Base-by-base conservation (phyloP, 371 early-diverging fungal species). In the Apophysomyces sp. region DNA sequence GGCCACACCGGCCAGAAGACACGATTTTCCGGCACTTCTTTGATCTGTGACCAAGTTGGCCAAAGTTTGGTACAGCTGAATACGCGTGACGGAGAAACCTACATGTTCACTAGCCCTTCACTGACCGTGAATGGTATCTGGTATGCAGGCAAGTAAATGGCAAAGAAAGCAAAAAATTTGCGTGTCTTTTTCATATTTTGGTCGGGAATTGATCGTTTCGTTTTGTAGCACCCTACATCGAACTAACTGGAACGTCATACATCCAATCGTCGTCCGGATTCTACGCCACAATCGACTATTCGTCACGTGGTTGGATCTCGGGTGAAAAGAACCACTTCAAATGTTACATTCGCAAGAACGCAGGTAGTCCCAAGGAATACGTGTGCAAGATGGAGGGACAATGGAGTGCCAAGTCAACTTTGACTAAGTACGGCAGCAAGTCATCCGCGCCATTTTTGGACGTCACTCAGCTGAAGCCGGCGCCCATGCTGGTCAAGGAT, bases 281-380 rank as follows among this genome's bases (percentile, higher is more conserved):
- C n/a, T 78, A 83, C 26, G 79, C 88, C 34, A 84, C 84, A 28
- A 82, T 92, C 61, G 88, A 92, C 55, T 92, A 86, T 66, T 63
- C 84, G 32, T 86, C 89, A n/a, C 86, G 83, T 60, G 87, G 91
- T 18, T 92, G 89, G 86, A 85, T 92, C 60, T 84, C 86, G 4
- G 92, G 92, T 58, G 88, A 87, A 60, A 86, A 88, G 61, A 87
- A 92, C 55, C 80, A 83, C 54, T 88, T 92, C 69, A 88, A 92
- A 60, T 93, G 70, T 55, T 62, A 62, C 65, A 31, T 75, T 37
- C 62, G 83, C 49, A 62, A 75, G 44, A 65, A 72, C 32, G 51
- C 62, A 44, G 64, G 68, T 32, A 69, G 61, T 24, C 39, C 70
- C 12, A 78, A 80, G 51, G 80, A 80, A 56, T 80, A 80, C 39